Conservation (phyloP, 2,329 filamentous ascomycete species). For the Fusarium avenaceum region DNA sequence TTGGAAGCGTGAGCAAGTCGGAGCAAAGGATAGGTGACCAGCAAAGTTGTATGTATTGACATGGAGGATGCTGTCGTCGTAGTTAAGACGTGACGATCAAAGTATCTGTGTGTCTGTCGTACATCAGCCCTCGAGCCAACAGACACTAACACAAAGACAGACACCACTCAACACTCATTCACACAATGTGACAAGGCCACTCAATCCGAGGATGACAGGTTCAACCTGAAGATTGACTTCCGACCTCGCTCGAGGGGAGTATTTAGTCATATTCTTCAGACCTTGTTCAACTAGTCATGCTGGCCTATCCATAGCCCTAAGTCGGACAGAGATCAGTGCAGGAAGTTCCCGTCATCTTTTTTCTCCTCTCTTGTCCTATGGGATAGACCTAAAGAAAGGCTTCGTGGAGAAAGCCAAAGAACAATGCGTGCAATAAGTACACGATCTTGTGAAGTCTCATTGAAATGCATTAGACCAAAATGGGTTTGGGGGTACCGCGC, state of each 20-base stretch:
- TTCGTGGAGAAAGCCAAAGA: neutral
- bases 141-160: slow-evolving; percentile 34
- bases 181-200: slow-evolving; percentile 7
- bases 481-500: slow-evolving; percentile 10
- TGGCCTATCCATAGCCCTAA: slow-evolving; percentile 6
- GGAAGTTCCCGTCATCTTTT: slow-evolving; percentile 1
- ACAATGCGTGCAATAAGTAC: neutral
- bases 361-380: neutral
- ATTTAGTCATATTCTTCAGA: slow-evolving; percentile 11
- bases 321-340: slow-evolving; percentile 6
- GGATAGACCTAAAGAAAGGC: neutral
- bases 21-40: neutral
- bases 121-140: slow-evolving; percentile 21
- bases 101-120: slow-evolving; percentile 14
- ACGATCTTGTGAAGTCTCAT: slow-evolving; percentile 19
- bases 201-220: slow-evolving; percentile 28
- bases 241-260: slow-evolving; percentile 26
- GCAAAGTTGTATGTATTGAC: neutral
- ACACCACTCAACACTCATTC: slow-evolving; percentile 18
- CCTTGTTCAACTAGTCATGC: slow-evolving; percentile 12
- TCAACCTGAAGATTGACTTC: slow-evolving; percentile 11
- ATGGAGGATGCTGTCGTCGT: slow-evolving; percentile 6
- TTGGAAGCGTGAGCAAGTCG: neutral
- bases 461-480: slow-evolving; percentile 12
- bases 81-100: slow-evolving; percentile 26